Base-by-base conservation (phyloP, 257 asterid genomes). In the Forsythia viridissima region DNA sequence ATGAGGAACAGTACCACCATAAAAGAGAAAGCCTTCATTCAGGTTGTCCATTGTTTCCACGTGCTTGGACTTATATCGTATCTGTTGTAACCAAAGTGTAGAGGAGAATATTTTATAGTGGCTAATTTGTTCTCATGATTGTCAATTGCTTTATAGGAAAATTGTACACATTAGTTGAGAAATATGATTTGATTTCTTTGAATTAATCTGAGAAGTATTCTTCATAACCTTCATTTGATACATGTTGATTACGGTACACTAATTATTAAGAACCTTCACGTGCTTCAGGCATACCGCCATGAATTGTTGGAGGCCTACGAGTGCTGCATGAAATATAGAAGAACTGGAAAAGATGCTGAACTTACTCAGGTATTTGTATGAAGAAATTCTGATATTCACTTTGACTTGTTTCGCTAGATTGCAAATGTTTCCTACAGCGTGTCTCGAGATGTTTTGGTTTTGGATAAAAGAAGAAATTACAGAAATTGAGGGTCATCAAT, bases 11-110 rank as follows among this genome's bases (percentile, higher is more conserved):
- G 90, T 83, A 89, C 97, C 80, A 96, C 99, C 76, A 79, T 83
- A 76, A 96, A 92, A 87, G 99, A 96, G 87, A 94, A 85, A 83
- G 83, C 97, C 57, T 96, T 96, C 86, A 96, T 93, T 90, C 99
- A 95, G 99, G 98, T 93, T 15, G 16, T 71, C 71, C 77, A 71
- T 83, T n/a, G 51, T 72, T 24, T 82, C 24, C 15, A 66, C 68
- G n/a, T 13, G 68, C 65, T 57, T 61, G 59, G 74, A 46, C 41
- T 30, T 73, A 24, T 67, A 69, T 70, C 38, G 59, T 75, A 44
- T 69, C 39, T 66, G 10, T 72, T 69, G 18, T 48, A 12, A 10
- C 41, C 46, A 40, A 71, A 37, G 76, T 55, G 30, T 36, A n/a
- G 21, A 68, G 51, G 61, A 80, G 48, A 68, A 38, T 75, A 38